Evolutionary conservation across 2,329 filamentous ascomycete genomes (phyloP), one percentile per base, ranked within the genome.

Genomic region (Claviceps sp.): DNA sequence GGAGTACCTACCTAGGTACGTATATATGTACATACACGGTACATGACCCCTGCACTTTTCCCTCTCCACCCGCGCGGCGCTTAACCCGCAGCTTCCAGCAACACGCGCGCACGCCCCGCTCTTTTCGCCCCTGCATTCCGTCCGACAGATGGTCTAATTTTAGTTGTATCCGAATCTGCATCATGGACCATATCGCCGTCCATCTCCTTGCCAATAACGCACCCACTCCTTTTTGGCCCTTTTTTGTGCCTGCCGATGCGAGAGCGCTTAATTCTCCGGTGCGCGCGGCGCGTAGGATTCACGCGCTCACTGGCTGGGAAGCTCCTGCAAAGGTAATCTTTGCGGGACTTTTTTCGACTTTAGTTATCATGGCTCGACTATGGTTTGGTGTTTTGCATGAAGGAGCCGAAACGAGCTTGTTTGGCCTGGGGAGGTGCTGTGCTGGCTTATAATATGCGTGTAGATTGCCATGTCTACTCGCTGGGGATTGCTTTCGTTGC

Each of bases 1-100:
- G 29, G 29, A 34, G 29, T 34, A 11, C 29, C 29, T 34, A 34
- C n/a, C n/a, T n/a, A n/a, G n/a, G n/a, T n/a, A n/a, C n/a, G n/a
- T n/a, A n/a, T n/a, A n/a, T n/a, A n/a, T 34, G 29, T 34, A 34
- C 29, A 34, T 34, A n/a, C n/a, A n/a, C n/a, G n/a, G n/a, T n/a
- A n/a, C 9, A 34, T 34, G 9, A 34, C 29, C 29, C 29, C 29
- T 34, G 29, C 29, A 34, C 9, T 34, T 22, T 20, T 23, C 23
- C 22, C 14, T 26, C 22, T 23, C 44, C 37, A 5, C 43, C 49
- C 37, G 11, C 13, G 11, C 45, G 39, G 50, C 50, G 51, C 51
- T 49, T 50, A 52, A n/a, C 20, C 17, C 38, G 51, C 47, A 52
- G 42, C 23, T n/a, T n/a, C n/a, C n/a, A n/a, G n/a, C n/a, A 40